phyloP scores from a whole-genome alignment of 805 yeast species.

The Torulaspora indica region DNA sequence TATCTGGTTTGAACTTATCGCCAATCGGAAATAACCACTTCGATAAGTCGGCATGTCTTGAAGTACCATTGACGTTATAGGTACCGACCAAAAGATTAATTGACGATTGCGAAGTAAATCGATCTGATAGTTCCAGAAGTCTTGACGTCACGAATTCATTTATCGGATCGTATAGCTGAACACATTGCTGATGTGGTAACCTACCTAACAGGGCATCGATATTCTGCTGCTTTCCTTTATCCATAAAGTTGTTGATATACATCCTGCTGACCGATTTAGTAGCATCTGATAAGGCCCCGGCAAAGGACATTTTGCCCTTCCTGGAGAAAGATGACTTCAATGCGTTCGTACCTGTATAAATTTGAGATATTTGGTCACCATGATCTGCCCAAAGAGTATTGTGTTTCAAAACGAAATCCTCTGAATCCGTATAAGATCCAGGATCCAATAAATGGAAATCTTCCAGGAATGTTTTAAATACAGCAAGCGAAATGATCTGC shows the following conservation, averaged over 20 bases:
- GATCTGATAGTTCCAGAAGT: slow-evolving; percentile 39
- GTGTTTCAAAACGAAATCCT: slow-evolving; percentile 66
- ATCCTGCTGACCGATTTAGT: slow-evolving; percentile 92
- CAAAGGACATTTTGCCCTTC: slow-evolving; percentile 92
- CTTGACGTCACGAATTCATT: slow-evolving; percentile 75
- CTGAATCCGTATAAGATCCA: slow-evolving; percentile 33
- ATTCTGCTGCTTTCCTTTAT: slow-evolving; percentile 82
- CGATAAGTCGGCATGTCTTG: slow-evolving; percentile 51
- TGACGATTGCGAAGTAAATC: slow-evolving; percentile 56
- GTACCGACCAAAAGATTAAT: slow-evolving; percentile 76
- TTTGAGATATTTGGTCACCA: slow-evolving; percentile 93
- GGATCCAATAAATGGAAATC: slow-evolving; percentile 37
- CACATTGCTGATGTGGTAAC: slow-evolving; percentile 63
- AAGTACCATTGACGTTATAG: slow-evolving; percentile 77
- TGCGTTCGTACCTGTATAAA: slow-evolving; percentile 97
- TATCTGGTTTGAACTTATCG: slow-evolving; percentile 56
- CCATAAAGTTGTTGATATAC: slow-evolving; percentile 94
- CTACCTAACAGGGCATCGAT: slow-evolving; percentile 85
- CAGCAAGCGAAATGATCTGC: slow-evolving; percentile 72
- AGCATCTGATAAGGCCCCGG: slow-evolving; percentile 96
- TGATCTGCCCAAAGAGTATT: slow-evolving; percentile 96
- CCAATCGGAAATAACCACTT: slow-evolving; percentile 81
- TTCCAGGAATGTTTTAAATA: slow-evolving; percentile 52
- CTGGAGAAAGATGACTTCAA: slow-evolving; percentile 90
- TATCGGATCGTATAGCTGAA: slow-evolving; percentile 79